Base-by-base conservation (phyloP, 192 early-diverging fungal species). In the Coemansia umbellata region DNA sequence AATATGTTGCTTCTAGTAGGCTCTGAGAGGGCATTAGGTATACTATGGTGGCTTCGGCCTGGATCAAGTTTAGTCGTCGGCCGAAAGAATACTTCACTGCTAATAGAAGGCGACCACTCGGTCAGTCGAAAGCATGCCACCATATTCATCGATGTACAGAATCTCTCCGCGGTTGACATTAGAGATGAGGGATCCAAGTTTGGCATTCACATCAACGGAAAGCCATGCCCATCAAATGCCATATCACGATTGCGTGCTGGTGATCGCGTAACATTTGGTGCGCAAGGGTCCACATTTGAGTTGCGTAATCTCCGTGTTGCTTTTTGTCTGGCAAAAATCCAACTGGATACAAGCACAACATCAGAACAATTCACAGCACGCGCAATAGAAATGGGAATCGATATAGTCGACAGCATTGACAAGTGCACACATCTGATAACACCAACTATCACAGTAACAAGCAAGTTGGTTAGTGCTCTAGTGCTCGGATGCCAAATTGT, bases 1-100 rank as follows among this genome's bases (percentile, higher is more conserved):
- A n/a, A n/a, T n/a, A 63, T 71, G 69, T 31, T 71, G 42, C 42
- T 71, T 9, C 47, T 71, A n/a, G 69, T 60, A 15, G 69, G 69
- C 2, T 50, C 47, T 4, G 69, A 35, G 14, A 55, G 69, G 22
- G 53, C 69, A 1, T 37, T 64, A 7, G 69, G 69, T 17, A 49
- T 47, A 8, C 28, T 64, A 1, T 71, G 60, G 55, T 49, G 52
- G 48, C 57, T 71, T 24, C 47, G 44, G 13, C 61, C 69, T n/a
- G 43, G 30, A 1, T 21, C 42, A 1, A 17, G 30, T 14, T 40
- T 71, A 10, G 37, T 37, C 4, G 61, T 71, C 21, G 69, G 69
- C 5, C 69, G 69, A 28, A 71, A 71, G 47, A 61, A 37, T 26
- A 43, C 49, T 7, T 30, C 60, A 5, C 55, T 71, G 9, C 40